Base-by-base conservation (phyloP, 495 filamentous ascomycete species). In the Aspergillus affinis region DNA sequence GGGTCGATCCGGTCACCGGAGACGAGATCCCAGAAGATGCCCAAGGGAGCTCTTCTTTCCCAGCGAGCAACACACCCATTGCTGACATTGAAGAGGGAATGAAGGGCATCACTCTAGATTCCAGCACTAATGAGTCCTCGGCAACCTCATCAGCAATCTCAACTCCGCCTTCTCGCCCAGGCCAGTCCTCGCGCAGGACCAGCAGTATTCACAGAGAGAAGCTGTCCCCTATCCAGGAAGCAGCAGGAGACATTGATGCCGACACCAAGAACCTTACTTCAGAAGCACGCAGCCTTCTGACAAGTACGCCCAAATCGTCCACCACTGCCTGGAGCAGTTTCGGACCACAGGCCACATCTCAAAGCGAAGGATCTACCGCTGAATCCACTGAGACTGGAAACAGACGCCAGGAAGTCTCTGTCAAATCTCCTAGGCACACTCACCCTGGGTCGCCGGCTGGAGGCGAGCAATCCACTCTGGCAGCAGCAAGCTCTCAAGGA, bases 201-300 rank as follows among this genome's bases (percentile, higher is more conserved):
- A 30, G 52, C 17, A n/a, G 19, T 9, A 32, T 21, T 10, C 36
- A 59, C 23, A 61, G 48, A 48, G 48, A 57, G 6, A 58, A 60
- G 46, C 53, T 62, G 4, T 45, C 65, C 4, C 23, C 54, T 9
- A 60, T 61, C 13, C 26, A 41, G 3, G 59, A 67, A 55, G 49
- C 32, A 7, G 27, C 52, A 12, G 17, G 27, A 4, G 61, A 56
- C 6, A 41, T 18, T 20, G 15, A 45, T 21, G 13, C 13, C 23
- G 32, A 32, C n/a, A 17, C 13, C 18, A 36, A 29, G 26, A 21
- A 29, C 18, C 29, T 17, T 13, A 36, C 26, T 20, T 53, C 51
- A 5, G 51, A 53, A 29, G 41, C 15, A 6, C 51, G 36, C 3
- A 54, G 52, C 18, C 36, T 20, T 15, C 36, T 54, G 4, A 26